Conservation (phyloP, 306 rosid genomes). For the Spatholobus suberectus region DNA sequence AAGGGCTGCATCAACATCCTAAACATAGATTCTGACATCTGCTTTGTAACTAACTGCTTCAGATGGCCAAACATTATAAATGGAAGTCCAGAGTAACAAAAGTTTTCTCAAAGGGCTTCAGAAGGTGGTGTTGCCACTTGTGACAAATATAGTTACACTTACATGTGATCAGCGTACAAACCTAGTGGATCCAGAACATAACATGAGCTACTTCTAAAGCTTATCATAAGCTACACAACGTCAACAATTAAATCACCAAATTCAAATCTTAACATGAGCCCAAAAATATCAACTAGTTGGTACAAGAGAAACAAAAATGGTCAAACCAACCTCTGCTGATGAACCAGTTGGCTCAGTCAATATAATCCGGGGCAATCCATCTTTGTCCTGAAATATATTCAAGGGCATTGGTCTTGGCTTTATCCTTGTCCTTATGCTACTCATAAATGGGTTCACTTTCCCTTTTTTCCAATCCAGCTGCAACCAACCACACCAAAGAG, state of each 20-base stretch:
- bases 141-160: background rate
- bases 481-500: conserved; percentile 31
- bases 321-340: conserved; percentile 61
- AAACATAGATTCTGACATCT: background rate
- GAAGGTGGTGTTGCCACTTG: background rate
- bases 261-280: background rate
- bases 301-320: background rate
- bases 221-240: background rate
- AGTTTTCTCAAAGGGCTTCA: background rate
- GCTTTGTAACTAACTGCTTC: background rate
- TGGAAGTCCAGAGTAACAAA: background rate
- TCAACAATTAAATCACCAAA: background rate
- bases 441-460: conserved; percentile 31
- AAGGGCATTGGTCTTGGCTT: conserved; percentile 51
- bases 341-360: conserved; percentile 65
- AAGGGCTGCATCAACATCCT: background rate
- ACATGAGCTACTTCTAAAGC: background rate
- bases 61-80: background rate
- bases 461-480: conserved; percentile 56
- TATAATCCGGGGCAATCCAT: conserved; percentile 55
- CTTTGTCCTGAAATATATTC: conserved; percentile 50
- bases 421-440: conserved; percentile 32
- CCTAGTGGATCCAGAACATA: background rate
- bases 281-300: background rate
- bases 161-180: background rate